Base-by-base conservation (phyloP, 2,329 filamentous ascomycete species). In the Lecanicillium sp. region DNA sequence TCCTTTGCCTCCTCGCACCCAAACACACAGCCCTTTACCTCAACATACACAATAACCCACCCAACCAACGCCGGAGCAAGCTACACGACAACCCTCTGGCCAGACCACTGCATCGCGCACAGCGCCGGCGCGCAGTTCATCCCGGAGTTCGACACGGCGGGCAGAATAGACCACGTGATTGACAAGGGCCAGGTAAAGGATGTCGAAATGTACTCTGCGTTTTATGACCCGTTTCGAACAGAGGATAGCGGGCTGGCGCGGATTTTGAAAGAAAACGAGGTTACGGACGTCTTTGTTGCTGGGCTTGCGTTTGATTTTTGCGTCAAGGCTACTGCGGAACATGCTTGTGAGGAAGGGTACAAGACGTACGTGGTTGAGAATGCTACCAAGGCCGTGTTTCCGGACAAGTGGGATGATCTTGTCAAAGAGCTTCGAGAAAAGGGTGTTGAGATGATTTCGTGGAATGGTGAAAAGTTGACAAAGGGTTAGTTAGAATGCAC, bases 161-260 rank as follows among this genome's bases (percentile, higher is more conserved):
- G 54, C 7, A 69, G 67, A 13, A 48, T 94, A n/a, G 72, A 90
- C 48, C 50, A 61, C 27, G 65, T 87, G 19, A 63, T 95, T 12
- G 73, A 84, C 48, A 98, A 98, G 65, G 92, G 92, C 9, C 73
- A 70, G 54, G 72, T 87, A 54, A 57, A 68, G 32, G 67, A 73
- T 32, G 75, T 95, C 2, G 92, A 98, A 62, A 95, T 95, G 84
- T 96, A 95, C 63, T 90, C 83, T 45, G 88, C 83, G 1, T 96
- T 98, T 52, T 81, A 82, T 44, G 85, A 89, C 54, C 84, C 85
- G 0, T 90, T 95, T 51, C 63, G 63, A 22, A 66, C 83, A 12
- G 66, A 65, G 18, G 77, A 80, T 51, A 80, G 75, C 51, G 79
- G 80, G 12, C 65, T 96, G 18, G 72, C 70, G 2, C 63, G 54